Evolutionary conservation across 192 early-diverging fungal species (phyloP).

Genomic region (Backusella mclennaniae): DNA sequence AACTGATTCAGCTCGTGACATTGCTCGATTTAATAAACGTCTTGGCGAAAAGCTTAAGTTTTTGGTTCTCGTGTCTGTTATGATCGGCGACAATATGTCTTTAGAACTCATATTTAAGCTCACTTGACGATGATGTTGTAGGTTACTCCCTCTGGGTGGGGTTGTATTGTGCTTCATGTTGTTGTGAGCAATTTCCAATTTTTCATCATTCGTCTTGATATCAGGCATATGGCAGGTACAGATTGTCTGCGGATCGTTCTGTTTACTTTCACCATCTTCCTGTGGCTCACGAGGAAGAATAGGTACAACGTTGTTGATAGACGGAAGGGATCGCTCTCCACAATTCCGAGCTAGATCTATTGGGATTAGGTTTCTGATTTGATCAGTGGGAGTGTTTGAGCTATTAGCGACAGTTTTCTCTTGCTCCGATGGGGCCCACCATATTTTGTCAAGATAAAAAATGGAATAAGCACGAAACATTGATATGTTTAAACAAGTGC

Average conservation of each 20-base stretch:
- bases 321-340: background rate
- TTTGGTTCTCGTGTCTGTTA: background rate
- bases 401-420: background rate
- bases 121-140: background rate
- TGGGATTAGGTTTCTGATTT: constrained; percentile 3
- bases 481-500: background rate
- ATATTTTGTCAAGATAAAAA: constrained; percentile 12
- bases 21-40: constrained; percentile 11
- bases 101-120: constrained; percentile 3
- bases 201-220: background rate
- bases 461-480: constrained; percentile 15
- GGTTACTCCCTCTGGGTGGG: background rate
- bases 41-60: background rate
- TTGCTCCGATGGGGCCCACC: background rate
- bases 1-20: background rate
- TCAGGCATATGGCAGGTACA: background rate
- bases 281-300: background rate
- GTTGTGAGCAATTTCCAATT: background rate
- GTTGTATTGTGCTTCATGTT: background rate
- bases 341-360: background rate
- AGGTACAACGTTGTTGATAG: background rate
- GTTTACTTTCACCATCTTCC: background rate
- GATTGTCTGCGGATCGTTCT: background rate
- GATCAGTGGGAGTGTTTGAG: background rate
- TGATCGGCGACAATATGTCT: background rate